These are phyloP conservation scores for Colletotrichum cuscutae DNA, from an alignment of 2,329 filamentous ascomycete species.

Conservation along the genomic window DNA sequence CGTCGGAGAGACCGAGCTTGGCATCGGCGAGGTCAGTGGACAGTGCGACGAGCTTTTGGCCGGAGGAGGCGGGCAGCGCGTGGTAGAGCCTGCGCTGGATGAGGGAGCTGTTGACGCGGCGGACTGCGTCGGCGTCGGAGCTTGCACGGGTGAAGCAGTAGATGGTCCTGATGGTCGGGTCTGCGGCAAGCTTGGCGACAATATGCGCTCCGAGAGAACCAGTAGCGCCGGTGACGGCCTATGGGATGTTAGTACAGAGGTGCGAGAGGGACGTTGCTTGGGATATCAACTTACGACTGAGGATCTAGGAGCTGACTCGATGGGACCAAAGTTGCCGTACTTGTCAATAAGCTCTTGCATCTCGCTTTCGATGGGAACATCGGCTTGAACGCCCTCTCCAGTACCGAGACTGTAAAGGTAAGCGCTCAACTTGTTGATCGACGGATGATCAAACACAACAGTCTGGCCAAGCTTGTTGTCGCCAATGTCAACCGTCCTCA, in stretches of 20 bases:
- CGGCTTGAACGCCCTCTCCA: constrained; percentile 44
- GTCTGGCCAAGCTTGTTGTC: constrained; percentile 62
- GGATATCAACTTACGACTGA: constrained; percentile 5
- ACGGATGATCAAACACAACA: constrained; percentile 68
- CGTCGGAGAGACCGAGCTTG: constrained; percentile 50
- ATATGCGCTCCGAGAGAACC: constrained; percentile 73
- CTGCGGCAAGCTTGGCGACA: constrained; percentile 65
- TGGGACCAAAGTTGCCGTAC: constrained; percentile 29
- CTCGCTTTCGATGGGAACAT: constrained; percentile 42
- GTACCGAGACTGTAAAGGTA: constrained; percentile 55
- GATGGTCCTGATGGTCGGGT: constrained; percentile 63
- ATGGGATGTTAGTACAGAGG: background rate
- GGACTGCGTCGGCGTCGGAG: constrained; percentile 36
- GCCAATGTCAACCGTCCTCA: constrained; percentile 60
- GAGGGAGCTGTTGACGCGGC: constrained; percentile 38
- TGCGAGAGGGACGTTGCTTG: too few species aligned
- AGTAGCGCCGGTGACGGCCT: constrained; percentile 71
- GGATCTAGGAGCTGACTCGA: background rate
- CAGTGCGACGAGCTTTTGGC: constrained; percentile 39
- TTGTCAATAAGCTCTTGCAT: constrained; percentile 39
- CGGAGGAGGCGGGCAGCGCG: constrained; percentile 31
- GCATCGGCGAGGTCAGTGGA: constrained; percentile 50
- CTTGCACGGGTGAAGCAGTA: constrained; percentile 63
- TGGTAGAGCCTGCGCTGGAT: constrained; percentile 48
- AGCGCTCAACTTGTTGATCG: constrained; percentile 54